A percentile compares a stretch with the other conserved stretches of the same genome.
These are phyloP conservation scores for Dryas alaskensis DNA, from an alignment of 306 rosid species.

Conservation along the genomic window DNA sequence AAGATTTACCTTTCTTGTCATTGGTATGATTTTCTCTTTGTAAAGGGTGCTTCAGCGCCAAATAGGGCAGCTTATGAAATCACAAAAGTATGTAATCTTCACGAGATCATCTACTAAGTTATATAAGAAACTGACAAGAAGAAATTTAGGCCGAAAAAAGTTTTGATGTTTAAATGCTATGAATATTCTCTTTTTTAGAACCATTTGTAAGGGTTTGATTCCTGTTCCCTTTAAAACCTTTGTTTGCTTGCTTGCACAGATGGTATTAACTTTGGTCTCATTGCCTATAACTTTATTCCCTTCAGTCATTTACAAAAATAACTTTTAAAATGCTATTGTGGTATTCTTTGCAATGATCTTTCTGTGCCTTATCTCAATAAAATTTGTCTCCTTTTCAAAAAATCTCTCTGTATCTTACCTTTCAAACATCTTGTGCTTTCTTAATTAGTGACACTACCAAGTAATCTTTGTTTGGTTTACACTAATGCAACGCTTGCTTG, in stretches of 20 bases:
- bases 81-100: neutral
- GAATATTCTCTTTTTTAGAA: neutral
- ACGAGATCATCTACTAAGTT: neutral
- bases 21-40: slow-evolving; percentile 15
- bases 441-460: neutral
- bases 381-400: too few relatives aligned
- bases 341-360: neutral
- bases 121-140: neutral
- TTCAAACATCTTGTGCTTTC: neutral
- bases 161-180: neutral
- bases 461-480: neutral
- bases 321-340: neutral
- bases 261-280: neutral
- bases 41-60: neutral
- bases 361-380: neutral
- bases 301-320: neutral
- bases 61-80: neutral
- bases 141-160: neutral
- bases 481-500: neutral
- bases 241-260: neutral
- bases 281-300: neutral
- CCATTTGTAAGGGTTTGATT: neutral
- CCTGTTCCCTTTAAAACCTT: neutral
- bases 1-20: slow-evolving; percentile 5
- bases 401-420: too few relatives aligned